Conservation (phyloP, 108 stramenopile genomes). For the Cyclotella baltica region DNA sequence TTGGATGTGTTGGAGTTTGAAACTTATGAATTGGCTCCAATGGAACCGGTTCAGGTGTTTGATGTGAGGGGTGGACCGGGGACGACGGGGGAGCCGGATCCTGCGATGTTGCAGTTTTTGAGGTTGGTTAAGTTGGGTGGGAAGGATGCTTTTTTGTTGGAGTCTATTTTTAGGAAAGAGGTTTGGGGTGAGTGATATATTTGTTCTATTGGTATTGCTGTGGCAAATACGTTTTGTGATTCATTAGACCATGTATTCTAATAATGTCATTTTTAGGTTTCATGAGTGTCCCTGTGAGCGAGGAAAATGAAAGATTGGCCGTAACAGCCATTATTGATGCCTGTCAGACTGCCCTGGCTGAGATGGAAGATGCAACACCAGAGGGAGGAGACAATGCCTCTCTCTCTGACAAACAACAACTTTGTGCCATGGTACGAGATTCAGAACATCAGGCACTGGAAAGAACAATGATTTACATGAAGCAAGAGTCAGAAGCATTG, state of each 20-base stretch:
- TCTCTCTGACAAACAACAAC: slow-evolving; percentile 19
- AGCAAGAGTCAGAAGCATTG: slow-evolving; percentile 86
- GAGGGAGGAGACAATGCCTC: slow-evolving; percentile 21
- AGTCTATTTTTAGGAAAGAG: slow-evolving; percentile 92
- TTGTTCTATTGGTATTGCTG: neutral
- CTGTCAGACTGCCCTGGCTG: slow-evolving; percentile 68
- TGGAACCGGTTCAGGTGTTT: slow-evolving; percentile 83
- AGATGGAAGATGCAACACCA: slow-evolving; percentile 50
- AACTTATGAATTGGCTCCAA: slow-evolving; percentile 84
- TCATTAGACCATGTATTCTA: neutral
- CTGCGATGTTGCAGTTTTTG: slow-evolving; percentile 89
- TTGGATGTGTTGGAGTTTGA: slow-evolving; percentile 88
- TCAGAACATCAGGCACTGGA: slow-evolving; percentile 72
- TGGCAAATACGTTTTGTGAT: too few species aligned
- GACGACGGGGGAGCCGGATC: slow-evolving; percentile 83
- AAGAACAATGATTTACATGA: slow-evolving; percentile 74
- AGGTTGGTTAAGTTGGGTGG: slow-evolving; percentile 77
- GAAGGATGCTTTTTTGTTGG: slow-evolving; percentile 93
- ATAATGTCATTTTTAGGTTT: slow-evolving; percentile 45
- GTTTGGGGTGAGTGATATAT: slow-evolving; percentile 71
- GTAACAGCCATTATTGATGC: slow-evolving; percentile 66
- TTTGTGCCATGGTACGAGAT: slow-evolving; percentile 73
- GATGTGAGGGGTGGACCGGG: slow-evolving; percentile 71
- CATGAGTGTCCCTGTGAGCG: slow-evolving; percentile 91
- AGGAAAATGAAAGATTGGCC: slow-evolving; percentile 81